phyloP scores from a whole-genome alignment of 1,284 basidiomycete genomes.

The Ganoderma boninense region DNA sequence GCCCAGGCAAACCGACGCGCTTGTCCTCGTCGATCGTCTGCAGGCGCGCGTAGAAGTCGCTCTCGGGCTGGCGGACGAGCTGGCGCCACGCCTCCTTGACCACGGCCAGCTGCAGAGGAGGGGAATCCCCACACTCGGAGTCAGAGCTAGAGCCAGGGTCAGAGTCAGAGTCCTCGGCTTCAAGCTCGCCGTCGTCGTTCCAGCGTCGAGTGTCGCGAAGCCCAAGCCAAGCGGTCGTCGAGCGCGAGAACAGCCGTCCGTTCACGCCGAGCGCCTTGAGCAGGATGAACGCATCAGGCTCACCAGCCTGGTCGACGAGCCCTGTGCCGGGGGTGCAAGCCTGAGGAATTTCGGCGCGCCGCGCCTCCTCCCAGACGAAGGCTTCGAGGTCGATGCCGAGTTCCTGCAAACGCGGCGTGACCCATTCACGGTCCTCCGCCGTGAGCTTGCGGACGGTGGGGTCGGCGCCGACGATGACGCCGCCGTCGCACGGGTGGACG shows the following conservation, averaged over 20 bases:
- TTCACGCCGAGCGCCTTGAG: slow-evolving; percentile 19
- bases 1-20: slow-evolving; percentile 3
- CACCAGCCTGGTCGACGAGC: not conserved
- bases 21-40: not conserved
- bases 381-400: not conserved
- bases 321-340: not conserved
- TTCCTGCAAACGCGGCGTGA: slow-evolving; percentile 1
- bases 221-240: slow-evolving; percentile 24
- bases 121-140: not conserved
- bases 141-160: no score
- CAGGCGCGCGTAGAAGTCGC: slow-evolving; percentile 20
- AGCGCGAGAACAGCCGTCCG: slow-evolving; percentile 24
- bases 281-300: slow-evolving; percentile 12
- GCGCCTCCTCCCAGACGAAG: slow-evolving; percentile 9
- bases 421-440: slow-evolving; percentile 3
- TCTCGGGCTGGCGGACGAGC: slow-evolving; percentile 14
- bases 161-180: not conserved
- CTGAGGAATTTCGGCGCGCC: slow-evolving; percentile 9
- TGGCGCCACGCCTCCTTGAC: slow-evolving; percentile 33
- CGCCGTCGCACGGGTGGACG: slow-evolving; percentile 21
- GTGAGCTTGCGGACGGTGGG: slow-evolving; percentile 16
- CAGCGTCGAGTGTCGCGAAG: slow-evolving; percentile 11
- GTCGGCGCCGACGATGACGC: slow-evolving; percentile 23
- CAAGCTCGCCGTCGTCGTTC: not conserved
- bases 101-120: not conserved